Conservation (phyloP, 192 early-diverging fungal species). For the Entomortierella chlamydospora region DNA sequence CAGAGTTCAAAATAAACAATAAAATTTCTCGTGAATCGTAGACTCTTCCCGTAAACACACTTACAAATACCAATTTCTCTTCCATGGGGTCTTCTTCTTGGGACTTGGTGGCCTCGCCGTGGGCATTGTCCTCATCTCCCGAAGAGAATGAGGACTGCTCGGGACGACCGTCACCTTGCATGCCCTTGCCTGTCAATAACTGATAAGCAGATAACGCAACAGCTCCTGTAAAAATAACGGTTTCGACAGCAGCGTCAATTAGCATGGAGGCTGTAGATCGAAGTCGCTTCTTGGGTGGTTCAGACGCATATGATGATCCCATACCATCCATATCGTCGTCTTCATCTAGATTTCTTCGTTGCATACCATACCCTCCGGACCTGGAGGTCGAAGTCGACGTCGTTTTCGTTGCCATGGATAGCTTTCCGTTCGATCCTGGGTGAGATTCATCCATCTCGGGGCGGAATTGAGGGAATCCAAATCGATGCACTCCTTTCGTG, state of each 20-base stretch:
- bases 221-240: constrained; percentile 55
- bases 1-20: neutral
- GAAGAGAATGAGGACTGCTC: constrained; percentile 14
- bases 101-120: neutral
- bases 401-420: neutral
- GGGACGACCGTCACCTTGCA: constrained; percentile 1
- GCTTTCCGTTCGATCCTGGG: neutral
- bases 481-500: constrained; percentile 34
- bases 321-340: constrained; percentile 11
- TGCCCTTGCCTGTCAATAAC: constrained; percentile 37
- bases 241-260: constrained; percentile 46
- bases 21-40: neutral
- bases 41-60: neutral
- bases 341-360: constrained; percentile 10
- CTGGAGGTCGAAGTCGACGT: constrained; percentile 23
- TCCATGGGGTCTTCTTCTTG: constrained; percentile 44
- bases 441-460: constrained; percentile 30
- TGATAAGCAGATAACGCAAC: constrained; percentile 52
- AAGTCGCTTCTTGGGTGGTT: constrained; percentile 47
- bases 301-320: constrained; percentile 6
- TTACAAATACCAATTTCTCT: constrained; percentile 33
- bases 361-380: constrained; percentile 28
- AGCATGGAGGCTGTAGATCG: constrained; percentile 42
- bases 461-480: constrained; percentile 29
- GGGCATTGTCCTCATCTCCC: neutral